Conservation (phyloP, 495 filamentous ascomycete genomes). For the Aspergillus biplanus region DNA sequence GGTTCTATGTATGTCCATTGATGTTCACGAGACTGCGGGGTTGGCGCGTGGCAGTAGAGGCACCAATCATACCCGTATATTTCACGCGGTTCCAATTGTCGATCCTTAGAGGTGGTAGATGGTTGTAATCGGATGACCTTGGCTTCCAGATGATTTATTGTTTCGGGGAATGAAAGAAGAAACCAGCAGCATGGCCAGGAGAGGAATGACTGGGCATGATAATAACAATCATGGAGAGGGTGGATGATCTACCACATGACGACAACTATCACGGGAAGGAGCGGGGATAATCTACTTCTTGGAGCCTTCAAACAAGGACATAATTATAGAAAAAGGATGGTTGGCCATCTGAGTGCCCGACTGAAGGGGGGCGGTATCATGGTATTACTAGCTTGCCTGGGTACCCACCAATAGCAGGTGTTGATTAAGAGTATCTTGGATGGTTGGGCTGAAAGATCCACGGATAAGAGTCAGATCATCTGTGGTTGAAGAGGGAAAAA, state of each 20-base stretch:
- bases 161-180: neutral
- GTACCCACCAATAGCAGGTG: constrained; percentile 23
- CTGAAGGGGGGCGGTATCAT: constrained; percentile 13
- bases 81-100: constrained; percentile 13
- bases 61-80: constrained; percentile 8
- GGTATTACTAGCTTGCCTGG: constrained; percentile 11
- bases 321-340: constrained; percentile 22
- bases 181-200: constrained; percentile 1
- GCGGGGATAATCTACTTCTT: constrained; percentile 15
- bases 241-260: constrained; percentile 29
- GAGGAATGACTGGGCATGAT: constrained; percentile 13
- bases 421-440: constrained; percentile 9
- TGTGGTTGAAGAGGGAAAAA: neutral
- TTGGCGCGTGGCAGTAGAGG: constrained; percentile 29
- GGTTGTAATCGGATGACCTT: constrained; percentile 18
- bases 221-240: constrained; percentile 8
- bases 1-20: constrained; percentile 20
- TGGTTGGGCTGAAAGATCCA: constrained; percentile 23
- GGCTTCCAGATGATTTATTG: neutral
- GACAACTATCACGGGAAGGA: constrained; percentile 24
- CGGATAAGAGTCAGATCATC: constrained; percentile 23
- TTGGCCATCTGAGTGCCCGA: constrained; percentile 13
- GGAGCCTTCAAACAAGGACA: constrained; percentile 5
- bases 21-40: constrained; percentile 33
- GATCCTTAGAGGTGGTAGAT: constrained; percentile 1